Conservation (phyloP, 2,329 filamentous ascomycete species). For the Botrytis tulipae region DNA sequence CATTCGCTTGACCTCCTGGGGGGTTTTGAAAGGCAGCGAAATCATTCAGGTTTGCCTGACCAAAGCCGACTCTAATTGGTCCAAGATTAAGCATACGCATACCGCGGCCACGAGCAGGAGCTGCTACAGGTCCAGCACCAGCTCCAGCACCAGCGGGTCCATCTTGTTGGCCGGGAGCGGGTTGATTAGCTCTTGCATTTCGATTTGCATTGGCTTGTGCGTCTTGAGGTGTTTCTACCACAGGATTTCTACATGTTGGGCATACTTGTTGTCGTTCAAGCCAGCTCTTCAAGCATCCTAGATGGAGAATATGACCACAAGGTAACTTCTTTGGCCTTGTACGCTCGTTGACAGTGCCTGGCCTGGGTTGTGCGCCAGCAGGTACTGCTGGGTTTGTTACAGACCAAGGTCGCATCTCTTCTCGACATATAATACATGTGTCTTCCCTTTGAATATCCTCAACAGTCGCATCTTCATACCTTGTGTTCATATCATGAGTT, state of each 20-base stretch:
- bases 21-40: constrained; percentile 59
- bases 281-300: constrained; percentile 94
- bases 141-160: constrained; percentile 39
- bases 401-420: constrained; percentile 85
- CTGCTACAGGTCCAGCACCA: constrained; percentile 39
- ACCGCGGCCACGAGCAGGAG: constrained; percentile 40
- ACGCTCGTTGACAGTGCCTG: constrained; percentile 66
- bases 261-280: constrained; percentile 96
- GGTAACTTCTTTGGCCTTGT: constrained; percentile 92
- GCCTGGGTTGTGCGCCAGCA: constrained; percentile 34
- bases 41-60: constrained; percentile 64
- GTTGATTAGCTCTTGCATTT: constrained; percentile 27
- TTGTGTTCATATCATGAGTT: constrained; percentile 86
- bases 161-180: constrained; percentile 41
- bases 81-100: constrained; percentile 70
- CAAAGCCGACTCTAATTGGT: constrained; percentile 70
- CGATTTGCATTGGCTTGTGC: constrained; percentile 29
- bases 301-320: constrained; percentile 92
- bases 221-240: constrained; percentile 51
- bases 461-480: constrained; percentile 84
- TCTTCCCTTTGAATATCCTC: constrained; percentile 85
- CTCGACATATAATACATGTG: constrained; percentile 95
- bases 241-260: constrained; percentile 86
- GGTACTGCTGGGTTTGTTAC: constrained; percentile 47
- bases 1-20: constrained; percentile 41